A percentile compares a stretch with the other conserved stretches of the same genome.
phyloP scores from a whole-genome alignment of 2,329 filamentous ascomycete genomes.

The Aspergillus awamori region DNA sequence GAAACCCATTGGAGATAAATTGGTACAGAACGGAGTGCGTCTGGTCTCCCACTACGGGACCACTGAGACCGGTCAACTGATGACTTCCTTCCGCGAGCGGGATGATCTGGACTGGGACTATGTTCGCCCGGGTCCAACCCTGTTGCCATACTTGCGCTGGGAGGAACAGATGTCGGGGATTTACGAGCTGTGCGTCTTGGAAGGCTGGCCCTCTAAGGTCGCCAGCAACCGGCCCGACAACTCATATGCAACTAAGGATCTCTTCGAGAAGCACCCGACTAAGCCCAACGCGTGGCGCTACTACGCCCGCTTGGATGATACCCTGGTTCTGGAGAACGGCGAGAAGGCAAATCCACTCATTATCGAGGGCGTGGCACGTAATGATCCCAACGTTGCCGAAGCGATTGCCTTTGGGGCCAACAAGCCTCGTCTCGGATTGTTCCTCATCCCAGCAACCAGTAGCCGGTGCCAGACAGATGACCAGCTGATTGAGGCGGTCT shows the following conservation, averaged over 20 bases:
- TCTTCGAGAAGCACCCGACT: slow-evolving; percentile 50
- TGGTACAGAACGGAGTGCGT: slow-evolving; percentile 58
- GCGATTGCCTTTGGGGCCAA: slow-evolving; percentile 61
- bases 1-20: slow-evolving; percentile 59
- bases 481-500: slow-evolving; percentile 54
- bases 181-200: slow-evolving; percentile 39
- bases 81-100: slow-evolving; percentile 60
- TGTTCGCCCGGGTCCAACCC: slow-evolving; percentile 47
- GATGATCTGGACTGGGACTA: slow-evolving; percentile 65
- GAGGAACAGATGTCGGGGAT: slow-evolving; percentile 39
- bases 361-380: slow-evolving; percentile 58
- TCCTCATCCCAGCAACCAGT: slow-evolving; percentile 55
- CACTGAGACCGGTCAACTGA: slow-evolving; percentile 64
- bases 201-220: slow-evolving; percentile 43
- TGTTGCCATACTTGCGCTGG: slow-evolving; percentile 47
- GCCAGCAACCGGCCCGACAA: slow-evolving; percentile 51
- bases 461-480: slow-evolving; percentile 45
- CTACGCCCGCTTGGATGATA: slow-evolving; percentile 50
- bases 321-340: slow-evolving; percentile 52
- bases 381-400: slow-evolving; percentile 57
- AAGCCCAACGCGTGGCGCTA: slow-evolving; percentile 52
- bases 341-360: slow-evolving; percentile 54
- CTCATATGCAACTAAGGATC: slow-evolving; percentile 53
- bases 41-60: slow-evolving; percentile 61
- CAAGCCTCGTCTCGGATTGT: slow-evolving; percentile 55